Evolutionary conservation across 2,329 filamentous ascomycete genomes (phyloP).

Genomic region (Cercospora sp.): DNA sequence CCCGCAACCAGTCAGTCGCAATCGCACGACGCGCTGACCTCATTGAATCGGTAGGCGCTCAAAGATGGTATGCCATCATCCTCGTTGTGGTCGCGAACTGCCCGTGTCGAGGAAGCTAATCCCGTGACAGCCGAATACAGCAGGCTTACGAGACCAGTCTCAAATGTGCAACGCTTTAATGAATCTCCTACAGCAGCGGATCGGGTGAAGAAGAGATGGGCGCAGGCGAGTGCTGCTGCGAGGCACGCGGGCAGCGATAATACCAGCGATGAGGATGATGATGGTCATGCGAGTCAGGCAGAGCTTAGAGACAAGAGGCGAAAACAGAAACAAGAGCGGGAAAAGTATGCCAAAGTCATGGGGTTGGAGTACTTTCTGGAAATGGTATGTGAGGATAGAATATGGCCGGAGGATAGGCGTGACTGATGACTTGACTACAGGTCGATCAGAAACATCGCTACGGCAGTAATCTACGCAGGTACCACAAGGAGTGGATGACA

Average conservation of each 20-base stretch:
- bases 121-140: conserved; percentile 53
- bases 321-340: conserved; percentile 55
- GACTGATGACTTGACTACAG: neutral
- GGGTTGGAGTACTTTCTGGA: conserved; percentile 81
- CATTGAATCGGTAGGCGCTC: conserved; percentile 30
- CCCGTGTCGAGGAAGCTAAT: conserved; percentile 23
- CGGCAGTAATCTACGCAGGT: conserved; percentile 75
- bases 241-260: conserved; percentile 71
- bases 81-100: conserved; percentile 6
- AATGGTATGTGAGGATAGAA: conserved; percentile 51
- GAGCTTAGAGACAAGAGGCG: conserved; percentile 40
- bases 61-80: conserved; percentile 35
- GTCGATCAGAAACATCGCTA: conserved; percentile 73
- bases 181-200: conserved; percentile 13
- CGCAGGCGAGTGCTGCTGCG: conserved; percentile 68
- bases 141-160: conserved; percentile 50
- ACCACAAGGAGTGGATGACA: conserved; percentile 82
- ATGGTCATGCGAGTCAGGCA: conserved; percentile 37
- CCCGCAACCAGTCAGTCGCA: neutral
- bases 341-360: conserved; percentile 73
- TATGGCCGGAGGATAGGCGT: neutral
- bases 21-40: conserved; percentile 8
- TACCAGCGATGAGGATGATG: conserved; percentile 44
- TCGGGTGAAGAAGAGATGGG: conserved; percentile 67
- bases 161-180: conserved; percentile 41